Conservation (phyloP, 768 basidiomycete species). For the Dacryopinax spathularia region DNA sequence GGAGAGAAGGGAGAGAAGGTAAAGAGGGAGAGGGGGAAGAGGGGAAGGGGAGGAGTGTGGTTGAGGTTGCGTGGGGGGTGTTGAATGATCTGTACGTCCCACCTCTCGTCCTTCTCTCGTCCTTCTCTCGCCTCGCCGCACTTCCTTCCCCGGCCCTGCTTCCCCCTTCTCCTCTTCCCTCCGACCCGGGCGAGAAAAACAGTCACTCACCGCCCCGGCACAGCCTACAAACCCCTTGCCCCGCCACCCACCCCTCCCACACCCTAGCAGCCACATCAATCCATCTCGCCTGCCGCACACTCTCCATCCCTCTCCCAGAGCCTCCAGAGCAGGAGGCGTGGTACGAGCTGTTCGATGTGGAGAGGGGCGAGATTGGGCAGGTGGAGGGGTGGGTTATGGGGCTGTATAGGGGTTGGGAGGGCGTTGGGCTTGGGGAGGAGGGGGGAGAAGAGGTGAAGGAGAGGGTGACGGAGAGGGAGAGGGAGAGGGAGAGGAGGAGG, state of each 20-base stretch:
- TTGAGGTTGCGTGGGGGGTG: conserved; percentile 80
- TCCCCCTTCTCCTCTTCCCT: no score
- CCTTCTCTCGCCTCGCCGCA: no score
- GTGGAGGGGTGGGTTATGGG: conserved; percentile 76
- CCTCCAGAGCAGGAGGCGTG: conserved; percentile 49
- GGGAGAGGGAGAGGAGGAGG: conserved; percentile 25
- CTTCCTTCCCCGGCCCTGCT: no score
- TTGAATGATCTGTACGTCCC: conserved; percentile 84
- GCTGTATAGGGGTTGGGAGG: conserved; percentile 53
- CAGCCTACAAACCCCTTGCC: conserved; percentile 87
- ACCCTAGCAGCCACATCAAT: conserved; percentile 86
- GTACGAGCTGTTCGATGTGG: conserved; percentile 90
- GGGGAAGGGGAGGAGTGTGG: conserved; percentile 54
- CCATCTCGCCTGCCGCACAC: conserved; percentile 57
- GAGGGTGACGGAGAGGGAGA: conserved; percentile 27
- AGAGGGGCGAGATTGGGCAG: conserved; percentile 76
- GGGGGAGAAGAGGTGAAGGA: no score
- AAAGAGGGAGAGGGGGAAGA: no score
- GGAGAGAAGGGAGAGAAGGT: no score
- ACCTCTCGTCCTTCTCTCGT: neutral
- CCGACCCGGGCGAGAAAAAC: neutral
- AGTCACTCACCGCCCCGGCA: neutral
- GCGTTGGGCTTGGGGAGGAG: conserved; percentile 28
- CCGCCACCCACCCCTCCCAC: conserved; percentile 75
- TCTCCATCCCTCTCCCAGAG: conserved; percentile 57